Percentiles rank a stretch among this genome's conserved stretches.
These are phyloP conservation scores for Aristolochia californica DNA, from an alignment of 164 flowering plant genomes.

Conservation along the genomic window DNA sequence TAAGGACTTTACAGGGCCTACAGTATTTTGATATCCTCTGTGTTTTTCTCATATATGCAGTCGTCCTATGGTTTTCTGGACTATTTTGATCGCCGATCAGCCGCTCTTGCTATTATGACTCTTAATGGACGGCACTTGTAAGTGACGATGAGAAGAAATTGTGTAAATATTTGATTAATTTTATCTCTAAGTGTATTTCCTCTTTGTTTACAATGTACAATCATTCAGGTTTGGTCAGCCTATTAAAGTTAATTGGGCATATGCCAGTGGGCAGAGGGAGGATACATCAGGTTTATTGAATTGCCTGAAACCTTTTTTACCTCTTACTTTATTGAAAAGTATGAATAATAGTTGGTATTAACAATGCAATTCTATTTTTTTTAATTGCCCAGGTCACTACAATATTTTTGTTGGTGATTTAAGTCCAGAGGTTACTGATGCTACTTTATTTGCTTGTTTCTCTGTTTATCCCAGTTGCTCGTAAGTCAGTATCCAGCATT, in stretches of 20 bases:
- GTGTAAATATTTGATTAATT: too few relatives aligned
- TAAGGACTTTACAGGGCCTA: too few relatives aligned
- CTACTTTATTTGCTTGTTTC: conserved; percentile 78
- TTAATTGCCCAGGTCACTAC: conserved; percentile 79
- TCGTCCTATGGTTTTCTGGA: conserved; percentile 98
- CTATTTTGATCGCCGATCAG: conserved; percentile 88
- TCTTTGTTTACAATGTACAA: not conserved
- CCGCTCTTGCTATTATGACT: conserved; percentile 81
- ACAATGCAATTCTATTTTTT: too few relatives aligned
- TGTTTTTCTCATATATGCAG: conserved; percentile 42
- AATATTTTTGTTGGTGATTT: conserved; percentile 92
- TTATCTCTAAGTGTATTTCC: too few relatives aligned
- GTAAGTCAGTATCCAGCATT: too few relatives aligned
- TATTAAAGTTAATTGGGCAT: conserved; percentile 98
- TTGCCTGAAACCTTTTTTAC: too few relatives aligned
- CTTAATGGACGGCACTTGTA: conserved; percentile 95
- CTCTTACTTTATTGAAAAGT: too few relatives aligned
- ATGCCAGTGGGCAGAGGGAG: conserved; percentile 96
- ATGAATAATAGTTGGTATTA: too few relatives aligned
- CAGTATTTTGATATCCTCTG: too few relatives aligned
- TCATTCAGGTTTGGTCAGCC: conserved; percentile 90
- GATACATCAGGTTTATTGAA: too few relatives aligned
- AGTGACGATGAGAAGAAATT: too few relatives aligned
- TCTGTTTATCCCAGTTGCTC: conserved; percentile 83
- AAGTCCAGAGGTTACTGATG: conserved; percentile 92